Evolutionary conservation across 2,329 filamentous ascomycete species (phyloP), one percentile per base, ranked within the genome.

Genomic region (Bisporella sp.): DNA sequence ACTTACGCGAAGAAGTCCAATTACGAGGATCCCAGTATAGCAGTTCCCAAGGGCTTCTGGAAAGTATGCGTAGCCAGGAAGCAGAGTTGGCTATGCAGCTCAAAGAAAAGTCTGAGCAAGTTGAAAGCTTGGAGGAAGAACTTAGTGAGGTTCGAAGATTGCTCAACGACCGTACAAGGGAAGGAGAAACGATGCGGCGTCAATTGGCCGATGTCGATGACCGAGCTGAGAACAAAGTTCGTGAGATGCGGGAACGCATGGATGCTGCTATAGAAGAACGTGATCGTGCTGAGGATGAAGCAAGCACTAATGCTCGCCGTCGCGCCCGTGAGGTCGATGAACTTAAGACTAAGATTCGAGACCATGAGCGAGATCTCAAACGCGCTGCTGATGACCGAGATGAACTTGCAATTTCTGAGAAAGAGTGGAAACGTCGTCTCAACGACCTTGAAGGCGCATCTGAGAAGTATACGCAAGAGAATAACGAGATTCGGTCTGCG

Each of bases 141-240:
- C 76, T 97, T 1, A 81, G 82, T 1, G 93, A 99, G 68, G 85
- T 90, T 3, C 90, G 95, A 65, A 81, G 89, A 51, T 78, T 96
- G 54, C 77, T 99, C 2, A 82, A 81, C 47, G 93, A 99, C 68
- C 84, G 93, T 30, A 92, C 89, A 4, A 82, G 93, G 41, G 93
- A 99, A 69, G 88, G 84, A 30, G 92, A 97, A 71, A 96, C 89
- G 1, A 97, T 99, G 91, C 82, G 93, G 33, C 78, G 90, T 45
- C 76, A 97, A 53, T 73, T 99, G 9, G 84, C 85, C 12, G 92
- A 97, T 57, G 88, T 91, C 6, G 89, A 97, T 66, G 81, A 86
- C 53, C 79, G 88, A 7, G 84, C 91, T 1, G 91, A 97, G 57
- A 74, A 75, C 53, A 87, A 89, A 62, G 80, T 95, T 13, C 83